Base-by-base conservation (phyloP, 1,284 basidiomycete species). In the Agroathelia rolfsii region DNA sequence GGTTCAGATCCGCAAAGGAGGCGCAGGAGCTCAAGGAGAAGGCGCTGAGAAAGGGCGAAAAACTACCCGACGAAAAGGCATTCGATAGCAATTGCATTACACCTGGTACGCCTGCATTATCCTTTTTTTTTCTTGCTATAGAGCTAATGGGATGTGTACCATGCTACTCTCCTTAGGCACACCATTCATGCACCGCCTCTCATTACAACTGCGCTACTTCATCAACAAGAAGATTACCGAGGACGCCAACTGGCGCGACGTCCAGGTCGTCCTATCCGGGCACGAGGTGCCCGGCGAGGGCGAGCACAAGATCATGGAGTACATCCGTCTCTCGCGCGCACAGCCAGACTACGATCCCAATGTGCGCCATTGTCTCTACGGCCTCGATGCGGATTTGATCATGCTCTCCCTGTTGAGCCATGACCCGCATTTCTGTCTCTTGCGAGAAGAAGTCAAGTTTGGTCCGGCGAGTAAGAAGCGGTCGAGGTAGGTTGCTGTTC, bases 241-340 rank as follows among this genome's bases (percentile, higher is more conserved):
- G 52, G 92, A 96, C 52, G 76, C 92, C 8, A 81, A 89, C 52
- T 99, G 95, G 95, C 68, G 85, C 40, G 72, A 82, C 37, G 79
- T 98, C 28, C 71, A 90, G 48, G 92, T 98, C 29, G 87, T 99
- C 31, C 66, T 99, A 27, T 95, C 90, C 23, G 95, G 94, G n/a
- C 93, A 98, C 55, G 93, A 98, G 47, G 89, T 95, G 3, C 94
- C 94, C 0, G 95, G 95, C 43, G 95, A 99, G 57, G 95, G 95
- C 42, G 95, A 99, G 56, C 95, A 99, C 72, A 99, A 99, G 69
- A 94, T 99, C 48, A 97, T 98, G 85, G 95, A 98, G 56, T 98
- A 94, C 58, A 97, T 99, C 51, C 83, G 95, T 32, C 64, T 90
- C 41, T 79, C 80, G 37, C 88, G 94, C 49, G 92, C 95, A 16